Conservation (phyloP, 2,329 filamentous ascomycete species). For the Fusarium staphyleae region DNA sequence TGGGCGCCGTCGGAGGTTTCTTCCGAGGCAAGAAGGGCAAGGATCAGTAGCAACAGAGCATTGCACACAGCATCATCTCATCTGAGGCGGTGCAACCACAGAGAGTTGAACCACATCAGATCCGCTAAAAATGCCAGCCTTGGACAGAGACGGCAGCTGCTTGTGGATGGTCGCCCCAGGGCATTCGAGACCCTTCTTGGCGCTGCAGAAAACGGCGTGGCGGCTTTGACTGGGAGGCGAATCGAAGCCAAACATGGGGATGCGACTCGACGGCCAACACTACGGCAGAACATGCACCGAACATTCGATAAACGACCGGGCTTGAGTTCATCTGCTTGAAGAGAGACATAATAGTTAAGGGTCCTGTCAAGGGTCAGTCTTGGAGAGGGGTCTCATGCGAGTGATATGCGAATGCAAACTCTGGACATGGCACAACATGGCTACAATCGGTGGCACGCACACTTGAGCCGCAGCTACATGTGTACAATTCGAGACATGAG, state of each 20-base stretch:
- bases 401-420: not conserved
- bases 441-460: not conserved
- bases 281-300: slow-evolving; percentile 26
- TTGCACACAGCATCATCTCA: not conserved
- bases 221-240: slow-evolving; percentile 16
- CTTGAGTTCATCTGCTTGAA: not conserved
- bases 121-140: slow-evolving; percentile 2
- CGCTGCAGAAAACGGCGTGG: slow-evolving; percentile 11
- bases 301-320: slow-evolving; percentile 34
- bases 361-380: not conserved
- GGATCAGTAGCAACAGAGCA: not conserved
- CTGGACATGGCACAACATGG: not conserved
- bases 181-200: slow-evolving; percentile 33
- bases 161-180: slow-evolving; percentile 7
- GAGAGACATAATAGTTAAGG: not conserved
- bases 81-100: not conserved
- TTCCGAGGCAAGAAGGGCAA: slow-evolving; percentile 58
- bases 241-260: slow-evolving; percentile 6
- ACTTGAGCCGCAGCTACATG: not conserved
- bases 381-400: not conserved
- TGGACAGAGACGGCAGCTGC: slow-evolving; percentile 23
- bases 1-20: slow-evolving; percentile 64
- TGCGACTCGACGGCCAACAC: slow-evolving; percentile 15
- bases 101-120: no score
- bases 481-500: no score